Evolutionary conservation across 2,329 filamentous ascomycete species (phyloP).

Genomic region (Zasmidium citrigriseum): DNA sequence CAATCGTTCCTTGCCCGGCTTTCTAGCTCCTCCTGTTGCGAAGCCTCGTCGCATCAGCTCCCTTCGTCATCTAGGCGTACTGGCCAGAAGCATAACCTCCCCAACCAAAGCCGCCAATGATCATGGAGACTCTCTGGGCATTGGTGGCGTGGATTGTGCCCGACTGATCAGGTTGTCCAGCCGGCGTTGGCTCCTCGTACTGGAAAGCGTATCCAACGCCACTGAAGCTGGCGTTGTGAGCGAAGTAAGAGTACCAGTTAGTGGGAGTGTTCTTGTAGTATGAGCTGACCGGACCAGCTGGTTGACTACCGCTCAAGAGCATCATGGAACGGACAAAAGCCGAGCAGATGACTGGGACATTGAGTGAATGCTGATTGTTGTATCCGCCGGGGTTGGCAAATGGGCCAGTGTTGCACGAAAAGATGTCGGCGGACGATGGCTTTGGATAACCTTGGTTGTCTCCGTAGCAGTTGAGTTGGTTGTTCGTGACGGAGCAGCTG

Average conservation of each 20-base stretch:
- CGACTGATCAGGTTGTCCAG: neutral
- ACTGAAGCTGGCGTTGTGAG: neutral
- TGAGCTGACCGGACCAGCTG: neutral
- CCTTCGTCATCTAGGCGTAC: neutral
- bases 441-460: neutral
- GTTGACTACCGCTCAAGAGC: neutral
- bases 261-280: neutral
- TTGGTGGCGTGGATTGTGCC: neutral
- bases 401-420: neutral
- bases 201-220: neutral
- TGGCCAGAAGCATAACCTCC: neutral
- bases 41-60: neutral
- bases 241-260: neutral
- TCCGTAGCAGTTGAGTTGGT: neutral
- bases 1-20: neutral
- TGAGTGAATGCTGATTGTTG: neutral
- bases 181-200: neutral
- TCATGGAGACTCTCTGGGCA: neutral
- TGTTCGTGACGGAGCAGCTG: neutral
- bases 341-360: neutral
- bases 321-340: neutral
- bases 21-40: neutral
- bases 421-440: neutral
- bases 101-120: neutral
- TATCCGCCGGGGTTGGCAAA: neutral